Evolutionary conservation across 257 asterid genomes (phyloP).

Genomic region (Coffea canephora): DNA sequence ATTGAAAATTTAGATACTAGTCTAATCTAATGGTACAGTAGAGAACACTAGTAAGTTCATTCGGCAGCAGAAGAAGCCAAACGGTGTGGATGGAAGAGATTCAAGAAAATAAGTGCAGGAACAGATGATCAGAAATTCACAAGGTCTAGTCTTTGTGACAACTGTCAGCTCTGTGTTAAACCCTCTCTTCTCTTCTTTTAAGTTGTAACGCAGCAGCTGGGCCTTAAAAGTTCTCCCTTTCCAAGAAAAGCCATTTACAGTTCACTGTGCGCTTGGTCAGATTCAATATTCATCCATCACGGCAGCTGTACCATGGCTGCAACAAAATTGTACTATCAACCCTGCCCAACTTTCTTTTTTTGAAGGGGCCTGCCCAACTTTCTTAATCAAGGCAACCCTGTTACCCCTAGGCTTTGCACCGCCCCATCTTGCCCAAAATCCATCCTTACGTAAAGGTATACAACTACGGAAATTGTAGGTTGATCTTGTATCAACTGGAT

Average conservation of each 20-base stretch:
- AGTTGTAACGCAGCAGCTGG: background rate
- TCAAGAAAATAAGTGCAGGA: background rate
- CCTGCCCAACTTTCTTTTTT: background rate
- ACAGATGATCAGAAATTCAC: slow-evolving; percentile 5
- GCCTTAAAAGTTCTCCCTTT: background rate
- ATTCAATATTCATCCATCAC: slow-evolving; percentile 6
- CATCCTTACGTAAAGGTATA: background rate
- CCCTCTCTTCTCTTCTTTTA: background rate
- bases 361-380: background rate
- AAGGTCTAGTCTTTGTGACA: slow-evolving; percentile 21
- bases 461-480: background rate
- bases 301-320: background rate
- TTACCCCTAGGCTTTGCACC: too few relatives aligned
- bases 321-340: background rate
- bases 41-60: background rate
- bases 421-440: background rate
- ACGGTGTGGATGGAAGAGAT: too few relatives aligned
- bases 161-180: slow-evolving; percentile 16
- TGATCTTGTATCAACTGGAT: background rate
- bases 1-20: too few relatives aligned
- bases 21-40: too few relatives aligned
- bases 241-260: slow-evolving; percentile 7
- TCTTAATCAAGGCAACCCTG: background rate
- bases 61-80: background rate
- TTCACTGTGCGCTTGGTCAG: background rate